Evolutionary conservation across 305 asterid genomes (phyloP).

Genomic region (Solanum hybrid): DNA sequence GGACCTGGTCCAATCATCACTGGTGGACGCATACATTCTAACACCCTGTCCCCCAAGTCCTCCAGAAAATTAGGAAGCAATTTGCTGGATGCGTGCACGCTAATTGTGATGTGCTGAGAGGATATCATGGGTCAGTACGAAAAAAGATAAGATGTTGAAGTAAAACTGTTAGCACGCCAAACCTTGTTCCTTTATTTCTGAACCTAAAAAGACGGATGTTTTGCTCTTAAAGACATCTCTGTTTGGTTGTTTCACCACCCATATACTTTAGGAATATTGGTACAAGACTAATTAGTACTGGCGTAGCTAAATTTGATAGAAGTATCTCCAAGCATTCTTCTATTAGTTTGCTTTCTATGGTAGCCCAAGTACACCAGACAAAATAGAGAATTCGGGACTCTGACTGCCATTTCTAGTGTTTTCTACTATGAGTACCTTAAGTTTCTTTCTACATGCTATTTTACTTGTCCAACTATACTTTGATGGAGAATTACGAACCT

Average conservation of each 20-base stretch:
- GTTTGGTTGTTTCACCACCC: not conserved
- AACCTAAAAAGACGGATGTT: not conserved
- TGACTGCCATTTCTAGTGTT: not conserved
- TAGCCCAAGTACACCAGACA: not conserved
- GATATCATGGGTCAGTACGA: not conserved
- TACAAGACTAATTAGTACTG: not conserved
- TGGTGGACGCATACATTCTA: no score
- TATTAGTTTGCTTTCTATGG: not conserved
- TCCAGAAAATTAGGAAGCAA: not conserved
- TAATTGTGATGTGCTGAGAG: not conserved
- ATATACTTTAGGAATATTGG: not conserved
- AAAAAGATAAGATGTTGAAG: not conserved
- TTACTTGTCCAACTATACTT: not conserved
- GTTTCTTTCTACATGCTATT: not conserved
- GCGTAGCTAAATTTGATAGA: not conserved
- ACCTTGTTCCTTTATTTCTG: not conserved
- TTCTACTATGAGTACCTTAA: not conserved
- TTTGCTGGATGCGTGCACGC: not conserved
- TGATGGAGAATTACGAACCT: not conserved
- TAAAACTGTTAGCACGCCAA: not conserved
- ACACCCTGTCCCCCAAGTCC: not conserved
- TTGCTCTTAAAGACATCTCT: not conserved
- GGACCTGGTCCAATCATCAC: no score
- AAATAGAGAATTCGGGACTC: not conserved
- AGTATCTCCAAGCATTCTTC: not conserved